phyloP scores from a whole-genome alignment of 495 filamentous ascomycete species.

The Daldinia concentrica region DNA sequence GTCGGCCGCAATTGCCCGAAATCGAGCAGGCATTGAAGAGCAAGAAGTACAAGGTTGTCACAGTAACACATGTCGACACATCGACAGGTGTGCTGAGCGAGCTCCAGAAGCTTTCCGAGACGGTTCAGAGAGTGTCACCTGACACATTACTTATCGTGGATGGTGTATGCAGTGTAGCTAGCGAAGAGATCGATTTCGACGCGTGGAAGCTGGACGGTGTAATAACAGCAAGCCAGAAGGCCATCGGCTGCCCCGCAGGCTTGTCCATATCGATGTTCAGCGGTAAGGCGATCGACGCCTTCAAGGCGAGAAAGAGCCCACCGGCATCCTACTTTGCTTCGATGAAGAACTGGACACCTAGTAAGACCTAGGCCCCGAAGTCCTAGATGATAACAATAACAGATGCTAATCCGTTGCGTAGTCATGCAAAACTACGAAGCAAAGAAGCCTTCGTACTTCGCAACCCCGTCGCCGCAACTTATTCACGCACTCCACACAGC shows the following conservation, averaged over 20 bases:
- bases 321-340: conserved; percentile 91
- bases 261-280: conserved; percentile 92
- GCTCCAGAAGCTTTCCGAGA: conserved; percentile 79
- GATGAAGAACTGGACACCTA: conserved; percentile 96
- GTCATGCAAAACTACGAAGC: conserved; percentile 99
- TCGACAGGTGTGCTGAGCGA: conserved; percentile 95
- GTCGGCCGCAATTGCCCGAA: conserved; percentile 84
- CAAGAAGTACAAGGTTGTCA: conserved; percentile 91
- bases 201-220: conserved; percentile 94
- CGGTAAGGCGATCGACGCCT: conserved; percentile 83
- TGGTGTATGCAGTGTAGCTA: conserved; percentile 95
- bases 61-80: conserved; percentile 96
- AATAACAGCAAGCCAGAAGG: conserved; percentile 94
- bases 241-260: conserved; percentile 92
- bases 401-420: conserved; percentile 39
- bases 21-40: conserved; percentile 86
- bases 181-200: conserved; percentile 95
- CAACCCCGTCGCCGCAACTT: conserved; percentile 93
- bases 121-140: conserved; percentile 86
- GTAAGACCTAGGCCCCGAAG: conserved; percentile 51
- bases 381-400: conserved; percentile 17
- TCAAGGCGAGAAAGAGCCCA: conserved; percentile 79
- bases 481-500: conserved; percentile 94
- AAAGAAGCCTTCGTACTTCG: conserved; percentile 96
- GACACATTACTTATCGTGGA: conserved; percentile 92